These are phyloP conservation scores for Gastrodia elata DNA, from an alignment of 106 monocot genomes.

Conservation along the genomic window DNA sequence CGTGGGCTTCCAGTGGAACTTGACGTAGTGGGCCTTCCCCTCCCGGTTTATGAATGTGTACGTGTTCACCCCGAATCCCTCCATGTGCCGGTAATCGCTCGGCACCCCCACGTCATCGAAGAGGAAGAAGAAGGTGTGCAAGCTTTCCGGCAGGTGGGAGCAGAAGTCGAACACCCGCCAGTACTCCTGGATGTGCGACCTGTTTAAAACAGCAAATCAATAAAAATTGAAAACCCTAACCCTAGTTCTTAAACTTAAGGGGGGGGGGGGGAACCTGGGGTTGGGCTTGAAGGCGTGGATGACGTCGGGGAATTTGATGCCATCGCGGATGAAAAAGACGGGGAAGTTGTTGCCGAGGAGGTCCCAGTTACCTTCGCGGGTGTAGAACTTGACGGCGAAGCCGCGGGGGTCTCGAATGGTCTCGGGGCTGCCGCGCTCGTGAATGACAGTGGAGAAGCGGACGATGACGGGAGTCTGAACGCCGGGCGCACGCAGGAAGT, in stretches of 20 bases:
- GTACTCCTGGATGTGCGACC: conserved; percentile 81
- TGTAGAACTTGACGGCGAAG: conserved; percentile 78
- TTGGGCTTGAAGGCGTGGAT: conserved; percentile 91
- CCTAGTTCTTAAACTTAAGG: background rate
- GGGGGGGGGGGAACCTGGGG: conserved; percentile 47
- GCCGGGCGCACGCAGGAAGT: conserved; percentile 67
- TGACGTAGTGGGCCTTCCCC: conserved; percentile 59
- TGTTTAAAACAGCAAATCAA: background rate
- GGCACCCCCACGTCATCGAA: conserved; percentile 88
- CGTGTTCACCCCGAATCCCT: conserved; percentile 86
- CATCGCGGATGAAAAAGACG: conserved; percentile 86
- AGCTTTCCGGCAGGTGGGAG: conserved; percentile 70
- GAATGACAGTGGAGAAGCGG: conserved; percentile 76
- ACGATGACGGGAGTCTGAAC: conserved; percentile 65
- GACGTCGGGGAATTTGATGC: conserved; percentile 81
- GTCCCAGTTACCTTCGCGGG: conserved; percentile 78
- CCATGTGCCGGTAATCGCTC: conserved; percentile 76
- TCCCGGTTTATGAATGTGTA: conserved; percentile 66
- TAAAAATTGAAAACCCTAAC: background rate
- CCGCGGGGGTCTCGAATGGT: conserved; percentile 76
- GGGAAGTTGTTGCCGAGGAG: conserved; percentile 86
- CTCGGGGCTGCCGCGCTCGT: conserved; percentile 69
- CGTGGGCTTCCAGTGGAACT: conserved; percentile 87
- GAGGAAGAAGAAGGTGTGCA: conserved; percentile 94
- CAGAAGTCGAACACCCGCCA: conserved; percentile 85